Percentiles rank a stretch among this genome's conserved stretches.
Conservation (phyloP, 1,284 basidiomycete genomes). For the Cutaneotrichosporon sp. region DNA sequence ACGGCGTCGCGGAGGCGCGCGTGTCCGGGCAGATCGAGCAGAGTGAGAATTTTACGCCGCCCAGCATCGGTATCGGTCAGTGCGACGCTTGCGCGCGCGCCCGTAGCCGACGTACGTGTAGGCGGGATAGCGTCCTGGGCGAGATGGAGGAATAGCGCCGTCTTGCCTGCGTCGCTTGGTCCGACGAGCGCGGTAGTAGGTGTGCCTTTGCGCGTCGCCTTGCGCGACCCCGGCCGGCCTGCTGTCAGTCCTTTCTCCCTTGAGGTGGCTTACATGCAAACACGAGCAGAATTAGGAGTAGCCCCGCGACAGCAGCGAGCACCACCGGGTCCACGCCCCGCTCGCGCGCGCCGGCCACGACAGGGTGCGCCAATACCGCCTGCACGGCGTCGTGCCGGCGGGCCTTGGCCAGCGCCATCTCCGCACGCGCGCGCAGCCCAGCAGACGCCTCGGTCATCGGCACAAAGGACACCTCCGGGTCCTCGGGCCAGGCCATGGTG, state of each 20-base stretch:
- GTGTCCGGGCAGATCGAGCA: conserved; percentile 47
- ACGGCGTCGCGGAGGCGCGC: conserved; percentile 42
- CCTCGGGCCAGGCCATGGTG: not conserved
- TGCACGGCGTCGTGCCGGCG: conserved; percentile 1
- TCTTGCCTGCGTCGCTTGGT: conserved; percentile 42
- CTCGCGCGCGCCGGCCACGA: conserved; percentile 9
- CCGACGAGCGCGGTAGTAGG: conserved; percentile 39
- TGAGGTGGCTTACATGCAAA: conserved; percentile 23
- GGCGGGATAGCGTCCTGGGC: conserved; percentile 30
- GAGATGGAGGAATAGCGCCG: conserved; percentile 40
- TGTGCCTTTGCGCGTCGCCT: conserved; percentile 23
- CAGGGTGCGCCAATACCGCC: conserved; percentile 8
- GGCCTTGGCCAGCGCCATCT: conserved; percentile 5
- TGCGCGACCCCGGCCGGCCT: conserved; percentile 4
- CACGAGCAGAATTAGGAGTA: conserved; percentile 25
- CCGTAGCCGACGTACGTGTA: conserved; percentile 40
- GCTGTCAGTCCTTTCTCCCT: not conserved
- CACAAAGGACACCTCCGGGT: not conserved
- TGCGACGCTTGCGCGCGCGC: conserved; percentile 29
- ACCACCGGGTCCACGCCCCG: conserved; percentile 33
- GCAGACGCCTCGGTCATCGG: too few species aligned
- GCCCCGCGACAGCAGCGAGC: conserved; percentile 28
- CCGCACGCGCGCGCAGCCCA: not conserved
- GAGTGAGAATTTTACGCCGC: conserved; percentile 20
- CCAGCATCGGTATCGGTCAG: conserved; percentile 20